Conservation (phyloP, 225 moss, liverwort and hornwort genomes). For the Anthoceros angustus region DNA sequence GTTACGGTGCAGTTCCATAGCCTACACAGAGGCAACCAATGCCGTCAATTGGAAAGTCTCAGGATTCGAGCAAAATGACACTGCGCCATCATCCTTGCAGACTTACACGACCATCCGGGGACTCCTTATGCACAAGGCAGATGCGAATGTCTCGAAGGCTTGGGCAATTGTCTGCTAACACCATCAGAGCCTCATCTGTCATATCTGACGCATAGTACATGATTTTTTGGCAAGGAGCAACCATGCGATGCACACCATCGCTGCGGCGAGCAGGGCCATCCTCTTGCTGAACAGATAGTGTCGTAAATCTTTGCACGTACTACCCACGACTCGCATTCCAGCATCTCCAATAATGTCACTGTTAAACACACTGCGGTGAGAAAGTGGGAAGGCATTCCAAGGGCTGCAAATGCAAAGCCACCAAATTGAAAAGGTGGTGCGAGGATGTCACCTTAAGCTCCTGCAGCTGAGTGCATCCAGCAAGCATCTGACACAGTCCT, state of each 20-base stretch:
- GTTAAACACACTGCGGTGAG: slow-evolving; percentile 5
- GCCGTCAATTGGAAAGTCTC: not conserved
- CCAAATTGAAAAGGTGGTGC: too few species aligned
- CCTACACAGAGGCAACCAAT: slow-evolving; percentile 13
- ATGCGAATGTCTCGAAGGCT: slow-evolving; percentile 33
- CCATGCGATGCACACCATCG: slow-evolving; percentile 44
- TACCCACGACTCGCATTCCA: slow-evolving; percentile 34
- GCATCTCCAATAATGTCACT: slow-evolving; percentile 42
- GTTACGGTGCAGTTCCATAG: slow-evolving; percentile 44
- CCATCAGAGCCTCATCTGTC: slow-evolving; percentile 34
- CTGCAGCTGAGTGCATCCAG: too few species aligned
- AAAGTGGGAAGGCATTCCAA: not conserved
- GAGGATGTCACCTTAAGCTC: too few species aligned
- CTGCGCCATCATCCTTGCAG: not conserved
- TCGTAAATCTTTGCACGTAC: slow-evolving; percentile 22
- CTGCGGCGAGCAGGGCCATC: slow-evolving; percentile 32
- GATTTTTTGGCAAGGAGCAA: slow-evolving; percentile 34
- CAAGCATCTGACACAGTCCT: too few species aligned
- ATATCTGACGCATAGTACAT: slow-evolving; percentile 47
- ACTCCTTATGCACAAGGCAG: slow-evolving; percentile 45
- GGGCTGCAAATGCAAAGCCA: not conserved
- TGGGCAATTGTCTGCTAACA: slow-evolving; percentile 35
- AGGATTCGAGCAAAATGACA: not conserved
- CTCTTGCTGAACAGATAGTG: slow-evolving; percentile 32
- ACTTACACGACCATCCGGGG: too few species aligned